phyloP scores from a whole-genome alignment of 2,329 filamentous ascomycete genomes.

The Ophiostoma novo-ulmi region DNA sequence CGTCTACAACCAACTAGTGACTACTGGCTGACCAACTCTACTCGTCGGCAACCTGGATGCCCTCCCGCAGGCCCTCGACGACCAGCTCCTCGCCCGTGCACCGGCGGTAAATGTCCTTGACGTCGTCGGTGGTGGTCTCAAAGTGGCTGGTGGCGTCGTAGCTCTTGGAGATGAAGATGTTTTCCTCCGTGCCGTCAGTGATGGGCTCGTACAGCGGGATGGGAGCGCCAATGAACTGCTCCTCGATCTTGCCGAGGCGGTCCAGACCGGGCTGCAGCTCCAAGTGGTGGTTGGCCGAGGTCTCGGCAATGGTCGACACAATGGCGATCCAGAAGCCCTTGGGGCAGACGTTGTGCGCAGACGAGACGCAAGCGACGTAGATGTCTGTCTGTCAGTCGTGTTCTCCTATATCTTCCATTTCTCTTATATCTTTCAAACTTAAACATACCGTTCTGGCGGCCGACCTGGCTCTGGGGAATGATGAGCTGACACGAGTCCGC shows the following conservation, averaged over 20 bases:
- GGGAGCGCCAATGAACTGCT: slow-evolving; percentile 74
- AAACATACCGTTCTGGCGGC: slow-evolving; percentile 83
- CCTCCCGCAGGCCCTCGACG: slow-evolving; percentile 81
- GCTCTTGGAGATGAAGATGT: slow-evolving; percentile 96
- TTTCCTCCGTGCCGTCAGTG: slow-evolving; percentile 75
- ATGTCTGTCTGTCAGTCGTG: slow-evolving; percentile 57
- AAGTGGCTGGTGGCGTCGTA: slow-evolving; percentile 98
- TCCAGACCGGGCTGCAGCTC: slow-evolving; percentile 91
- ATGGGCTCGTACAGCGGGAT: slow-evolving; percentile 73
- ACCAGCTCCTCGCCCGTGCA: slow-evolving; percentile 78
- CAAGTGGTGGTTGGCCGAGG: slow-evolving; percentile 84
- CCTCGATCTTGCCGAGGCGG: slow-evolving; percentile 86
- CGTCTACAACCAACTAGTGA: not conserved
- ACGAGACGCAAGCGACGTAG: slow-evolving; percentile 93
- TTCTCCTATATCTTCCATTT: not conserved
- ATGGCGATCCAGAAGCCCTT: slow-evolving; percentile 99
- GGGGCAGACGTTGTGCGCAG: slow-evolving; percentile 95
- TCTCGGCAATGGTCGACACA: slow-evolving; percentile 94
- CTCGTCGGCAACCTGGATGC: slow-evolving; percentile 66
- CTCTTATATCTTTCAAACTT: no score
- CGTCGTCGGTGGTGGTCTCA: slow-evolving; percentile 85
- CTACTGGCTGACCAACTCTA: slow-evolving; percentile 35
- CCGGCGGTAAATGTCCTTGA: slow-evolving; percentile 85
- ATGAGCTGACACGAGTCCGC: slow-evolving; percentile 90
- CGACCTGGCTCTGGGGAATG: slow-evolving; percentile 95